These are phyloP conservation scores for Aurantiochytrium sp. DNA, from an alignment of 108 stramenopile species.

Conservation along the genomic window DNA sequence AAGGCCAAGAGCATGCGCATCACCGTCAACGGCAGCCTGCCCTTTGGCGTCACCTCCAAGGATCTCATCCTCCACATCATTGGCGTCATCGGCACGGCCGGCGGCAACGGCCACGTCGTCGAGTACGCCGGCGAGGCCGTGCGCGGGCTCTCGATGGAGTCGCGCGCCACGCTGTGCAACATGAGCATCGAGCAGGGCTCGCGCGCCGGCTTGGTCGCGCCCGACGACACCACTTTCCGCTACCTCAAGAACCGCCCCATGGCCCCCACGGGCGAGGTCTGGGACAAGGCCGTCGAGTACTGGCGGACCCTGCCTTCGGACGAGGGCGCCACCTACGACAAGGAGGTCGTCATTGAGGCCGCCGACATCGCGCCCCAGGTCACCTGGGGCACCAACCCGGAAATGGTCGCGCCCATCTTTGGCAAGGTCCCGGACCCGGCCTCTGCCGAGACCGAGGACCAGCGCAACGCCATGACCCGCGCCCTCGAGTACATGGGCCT, in stretches of 20 bases:
- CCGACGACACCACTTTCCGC: constrained; percentile 79
- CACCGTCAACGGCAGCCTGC: constrained; percentile 71
- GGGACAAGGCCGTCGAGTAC: constrained; percentile 78
- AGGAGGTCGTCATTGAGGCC: constrained; percentile 73
- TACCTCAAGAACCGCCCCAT: constrained; percentile 87
- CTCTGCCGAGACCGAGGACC: constrained; percentile 56
- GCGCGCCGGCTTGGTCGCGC: constrained; percentile 83
- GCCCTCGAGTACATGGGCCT: constrained; percentile 84
- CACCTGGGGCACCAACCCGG: constrained; percentile 88
- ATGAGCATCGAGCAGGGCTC: constrained; percentile 94
- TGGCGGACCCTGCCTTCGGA: constrained; percentile 74
- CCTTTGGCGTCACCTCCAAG: constrained; percentile 80
- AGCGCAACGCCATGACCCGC: constrained; percentile 74
- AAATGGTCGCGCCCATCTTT: constrained; percentile 77
- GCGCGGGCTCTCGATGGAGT: constrained; percentile 73
- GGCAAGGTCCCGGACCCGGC: constrained; percentile 71
- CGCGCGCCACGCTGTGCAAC: constrained; percentile 84
- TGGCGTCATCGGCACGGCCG: constrained; percentile 86
- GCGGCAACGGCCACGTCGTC: constrained; percentile 88
- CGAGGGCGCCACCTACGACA: constrained; percentile 77
- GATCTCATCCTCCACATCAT: constrained; percentile 86
- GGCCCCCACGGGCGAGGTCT: constrained; percentile 78
- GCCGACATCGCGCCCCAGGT: constrained; percentile 85
- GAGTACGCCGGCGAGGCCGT: constrained; percentile 86
- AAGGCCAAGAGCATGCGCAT: constrained; percentile 87